These are phyloP conservation scores for Verticillium nonalfalfae DNA, from an alignment of 2,329 filamentous ascomycete species.

Conservation along the genomic window DNA sequence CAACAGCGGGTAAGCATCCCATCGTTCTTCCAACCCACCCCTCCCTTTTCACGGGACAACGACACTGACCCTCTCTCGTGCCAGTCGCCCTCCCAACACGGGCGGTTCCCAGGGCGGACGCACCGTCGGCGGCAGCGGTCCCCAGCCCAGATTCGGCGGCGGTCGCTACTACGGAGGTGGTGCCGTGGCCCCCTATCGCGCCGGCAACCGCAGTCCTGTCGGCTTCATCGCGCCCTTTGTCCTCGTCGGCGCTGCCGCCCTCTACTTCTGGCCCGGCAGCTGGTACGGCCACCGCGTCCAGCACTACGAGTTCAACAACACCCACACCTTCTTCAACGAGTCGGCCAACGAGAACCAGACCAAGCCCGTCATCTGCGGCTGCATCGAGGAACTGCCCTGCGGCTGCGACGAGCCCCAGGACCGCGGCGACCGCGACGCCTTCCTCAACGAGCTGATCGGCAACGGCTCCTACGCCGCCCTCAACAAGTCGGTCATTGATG, in stretches of 20 bases:
- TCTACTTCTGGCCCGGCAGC: slow-evolving; percentile 57
- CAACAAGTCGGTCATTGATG: slow-evolving; percentile 54
- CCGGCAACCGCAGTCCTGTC: slow-evolving; percentile 45
- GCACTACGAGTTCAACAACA: slow-evolving; percentile 54
- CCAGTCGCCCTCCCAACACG: slow-evolving; percentile 15
- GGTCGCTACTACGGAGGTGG: slow-evolving; percentile 64
- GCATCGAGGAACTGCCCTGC: slow-evolving; percentile 44
- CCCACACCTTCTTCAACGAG: slow-evolving; percentile 45
- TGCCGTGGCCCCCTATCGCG: slow-evolving; percentile 49
- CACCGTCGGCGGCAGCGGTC: slow-evolving; percentile 53
- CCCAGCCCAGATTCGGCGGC: slow-evolving; percentile 51
- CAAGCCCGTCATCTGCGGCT: slow-evolving; percentile 55
- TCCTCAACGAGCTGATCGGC: slow-evolving; percentile 57
- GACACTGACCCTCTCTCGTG: no score
- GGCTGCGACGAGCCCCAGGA: slow-evolving; percentile 42
- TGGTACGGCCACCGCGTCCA: slow-evolving; percentile 44
- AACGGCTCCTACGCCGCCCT: slow-evolving; percentile 46
- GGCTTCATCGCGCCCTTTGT: slow-evolving; percentile 44
- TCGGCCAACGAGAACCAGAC: slow-evolving; percentile 46
- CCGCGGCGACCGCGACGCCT: slow-evolving; percentile 33
- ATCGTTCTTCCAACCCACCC: neutral
- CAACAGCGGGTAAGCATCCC: slow-evolving; percentile 6
- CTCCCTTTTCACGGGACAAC: neutral
- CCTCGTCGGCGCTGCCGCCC: slow-evolving; percentile 36
- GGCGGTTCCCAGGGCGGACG: slow-evolving; percentile 32